A percentile compares a stretch with the other conserved stretches of the same genome.
Conservation (phyloP, 2,329 filamentous ascomycete species). For the Diaporthe eres region DNA sequence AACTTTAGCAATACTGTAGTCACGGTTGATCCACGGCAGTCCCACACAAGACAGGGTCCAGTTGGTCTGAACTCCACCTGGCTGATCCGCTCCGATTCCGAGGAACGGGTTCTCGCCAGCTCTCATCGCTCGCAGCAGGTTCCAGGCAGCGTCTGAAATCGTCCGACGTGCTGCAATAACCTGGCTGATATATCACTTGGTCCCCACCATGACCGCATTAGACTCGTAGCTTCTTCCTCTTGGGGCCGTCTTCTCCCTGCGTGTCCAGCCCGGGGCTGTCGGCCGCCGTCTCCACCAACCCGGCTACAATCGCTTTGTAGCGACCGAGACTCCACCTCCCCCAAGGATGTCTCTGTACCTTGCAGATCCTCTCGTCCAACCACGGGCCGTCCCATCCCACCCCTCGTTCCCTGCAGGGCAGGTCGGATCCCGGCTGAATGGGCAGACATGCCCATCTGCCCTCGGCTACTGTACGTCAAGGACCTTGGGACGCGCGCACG, state of each 20-base stretch:
- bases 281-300: constrained; percentile 9
- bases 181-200: not conserved
- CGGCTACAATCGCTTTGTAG: not conserved
- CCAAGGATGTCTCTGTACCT: constrained; percentile 18
- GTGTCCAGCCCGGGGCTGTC: not conserved
- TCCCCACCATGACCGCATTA: constrained; percentile 27
- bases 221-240: constrained; percentile 17
- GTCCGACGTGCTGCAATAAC: not conserved
- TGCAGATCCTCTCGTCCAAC: constrained; percentile 36
- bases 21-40: constrained; percentile 8
- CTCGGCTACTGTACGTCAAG: constrained; percentile 27
- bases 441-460: not conserved
- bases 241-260: not conserved
- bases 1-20: constrained; percentile 5
- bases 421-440: constrained; percentile 28
- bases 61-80: constrained; percentile 2
- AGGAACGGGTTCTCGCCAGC: not conserved
- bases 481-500: constrained; percentile 10
- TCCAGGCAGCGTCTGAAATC: not conserved
- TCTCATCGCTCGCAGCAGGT: constrained; percentile 2
- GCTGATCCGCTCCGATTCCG: constrained; percentile 13
- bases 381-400: constrained; percentile 26
- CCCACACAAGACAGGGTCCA: constrained; percentile 23
- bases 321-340: not conserved
- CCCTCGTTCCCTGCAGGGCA: constrained; percentile 28